Evolutionary conservation across 2,329 filamentous ascomycete genomes (phyloP).

Genomic region (Saccharata proteae): DNA sequence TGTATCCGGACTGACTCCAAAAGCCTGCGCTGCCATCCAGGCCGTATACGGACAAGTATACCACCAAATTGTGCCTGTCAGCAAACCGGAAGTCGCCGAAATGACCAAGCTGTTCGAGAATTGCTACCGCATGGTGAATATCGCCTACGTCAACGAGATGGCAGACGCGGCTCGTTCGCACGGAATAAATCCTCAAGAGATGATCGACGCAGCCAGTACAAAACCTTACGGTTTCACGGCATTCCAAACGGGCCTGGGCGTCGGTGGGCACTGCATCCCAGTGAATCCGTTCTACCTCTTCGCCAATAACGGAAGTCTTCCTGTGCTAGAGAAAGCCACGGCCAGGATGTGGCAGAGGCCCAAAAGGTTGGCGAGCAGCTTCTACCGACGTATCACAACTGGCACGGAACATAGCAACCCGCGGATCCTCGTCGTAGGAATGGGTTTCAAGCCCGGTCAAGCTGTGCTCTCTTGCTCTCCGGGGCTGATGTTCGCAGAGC

Average conservation of each 20-base stretch:
- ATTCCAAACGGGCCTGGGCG: conserved; percentile 36
- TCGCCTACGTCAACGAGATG: conserved; percentile 46
- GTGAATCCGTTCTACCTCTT: conserved; percentile 44
- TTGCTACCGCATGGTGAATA: conserved; percentile 44
- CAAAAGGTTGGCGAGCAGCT: conserved; percentile 15
- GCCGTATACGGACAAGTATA: conserved; percentile 38
- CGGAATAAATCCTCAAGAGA: conserved; percentile 40
- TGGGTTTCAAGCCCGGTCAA: conserved; percentile 41
- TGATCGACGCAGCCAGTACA: conserved; percentile 36
- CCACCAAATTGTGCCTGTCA: conserved; percentile 36
- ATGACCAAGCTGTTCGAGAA: conserved; percentile 50
- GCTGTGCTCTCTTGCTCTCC: conserved; percentile 37
- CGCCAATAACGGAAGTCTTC: conserved; percentile 33
- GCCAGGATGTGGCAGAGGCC: conserved; percentile 34
- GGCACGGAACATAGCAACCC: conserved; percentile 4
- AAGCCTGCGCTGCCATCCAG: conserved; percentile 33
- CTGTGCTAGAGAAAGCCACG: conserved; percentile 34
- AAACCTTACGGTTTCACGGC: conserved; percentile 40
- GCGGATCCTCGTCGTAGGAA: conserved; percentile 41
- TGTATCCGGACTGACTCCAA: conserved; percentile 38
- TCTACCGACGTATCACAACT: conserved; percentile 2
- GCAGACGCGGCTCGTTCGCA: conserved; percentile 38
- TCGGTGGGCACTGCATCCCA: conserved; percentile 46
- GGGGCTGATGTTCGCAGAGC: conserved; percentile 30
- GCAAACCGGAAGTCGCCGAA: conserved; percentile 42